These are phyloP conservation scores for Alternaria rosae DNA, from an alignment of 2,329 filamentous ascomycete genomes.

Conservation along the genomic window DNA sequence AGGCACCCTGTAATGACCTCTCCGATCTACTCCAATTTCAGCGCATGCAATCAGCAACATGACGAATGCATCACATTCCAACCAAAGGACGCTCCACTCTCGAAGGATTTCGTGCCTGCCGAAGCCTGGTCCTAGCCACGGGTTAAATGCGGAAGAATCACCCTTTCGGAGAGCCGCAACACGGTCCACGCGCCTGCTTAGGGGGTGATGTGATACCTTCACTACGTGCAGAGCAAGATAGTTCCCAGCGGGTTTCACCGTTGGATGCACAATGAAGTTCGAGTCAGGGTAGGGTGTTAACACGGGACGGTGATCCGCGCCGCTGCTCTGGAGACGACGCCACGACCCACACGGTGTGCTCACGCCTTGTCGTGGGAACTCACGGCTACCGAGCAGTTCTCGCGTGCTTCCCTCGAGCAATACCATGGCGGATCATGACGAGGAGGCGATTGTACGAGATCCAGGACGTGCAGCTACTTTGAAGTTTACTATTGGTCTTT, in stretches of 20 bases:
- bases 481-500: constrained; percentile 13
- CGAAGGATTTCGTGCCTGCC: neutral
- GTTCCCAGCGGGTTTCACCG: neutral
- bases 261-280: neutral
- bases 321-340: neutral
- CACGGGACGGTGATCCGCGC: neutral
- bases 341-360: neutral
- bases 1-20: neutral
- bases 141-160: neutral
- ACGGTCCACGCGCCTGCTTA: neutral
- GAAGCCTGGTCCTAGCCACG: neutral
- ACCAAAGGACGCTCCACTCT: neutral
- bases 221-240: neutral
- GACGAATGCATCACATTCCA: neutral
- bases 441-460: neutral
- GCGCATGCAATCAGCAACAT: neutral
- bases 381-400: neutral
- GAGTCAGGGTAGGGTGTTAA: neutral
- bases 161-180: neutral
- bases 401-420: neutral
- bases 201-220: neutral
- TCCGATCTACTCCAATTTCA: neutral
- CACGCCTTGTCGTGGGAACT: neutral
- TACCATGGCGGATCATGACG: neutral
- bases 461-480: constrained; percentile 14